Conservation (phyloP, 371 early-diverging fungal genomes). For the Dichotomocladium elegans region DNA sequence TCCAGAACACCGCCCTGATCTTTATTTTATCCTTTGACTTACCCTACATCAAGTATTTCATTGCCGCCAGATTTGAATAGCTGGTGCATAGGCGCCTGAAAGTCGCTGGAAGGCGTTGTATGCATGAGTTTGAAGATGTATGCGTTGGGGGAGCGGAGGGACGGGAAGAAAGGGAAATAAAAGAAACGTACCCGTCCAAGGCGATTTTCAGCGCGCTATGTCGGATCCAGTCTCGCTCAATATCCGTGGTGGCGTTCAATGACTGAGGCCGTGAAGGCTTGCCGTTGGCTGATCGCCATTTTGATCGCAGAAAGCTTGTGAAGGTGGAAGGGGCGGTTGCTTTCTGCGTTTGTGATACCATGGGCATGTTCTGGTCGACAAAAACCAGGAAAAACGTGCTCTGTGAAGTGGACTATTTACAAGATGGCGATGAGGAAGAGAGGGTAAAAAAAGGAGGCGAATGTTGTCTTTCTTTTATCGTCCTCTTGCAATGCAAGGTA, state of each 20-base stretch:
- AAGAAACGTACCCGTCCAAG: slow-evolving; percentile 30
- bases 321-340: slow-evolving; percentile 11
- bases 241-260: slow-evolving; percentile 19
- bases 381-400: neutral
- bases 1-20: no score
- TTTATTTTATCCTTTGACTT: no score
- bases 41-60: slow-evolving; percentile 45
- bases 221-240: slow-evolving; percentile 39
- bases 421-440: neutral
- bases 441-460: neutral
- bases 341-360: slow-evolving; percentile 17
- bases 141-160: neutral
- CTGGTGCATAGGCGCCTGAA: slow-evolving; percentile 34
- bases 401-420: neutral
- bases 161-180: neutral
- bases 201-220: slow-evolving; percentile 40
- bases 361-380: slow-evolving; percentile 5
- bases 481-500: no score
- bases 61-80: slow-evolving; percentile 34
- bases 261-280: slow-evolving; percentile 1
- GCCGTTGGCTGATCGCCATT: slow-evolving; percentile 14
- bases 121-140: no score
- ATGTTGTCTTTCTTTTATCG: neutral
- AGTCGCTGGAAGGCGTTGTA: no score
- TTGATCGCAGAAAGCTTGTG: slow-evolving; percentile 18